Conservation (phyloP, 2,329 filamentous ascomycete genomes). For the Hypomyces rosellus region DNA sequence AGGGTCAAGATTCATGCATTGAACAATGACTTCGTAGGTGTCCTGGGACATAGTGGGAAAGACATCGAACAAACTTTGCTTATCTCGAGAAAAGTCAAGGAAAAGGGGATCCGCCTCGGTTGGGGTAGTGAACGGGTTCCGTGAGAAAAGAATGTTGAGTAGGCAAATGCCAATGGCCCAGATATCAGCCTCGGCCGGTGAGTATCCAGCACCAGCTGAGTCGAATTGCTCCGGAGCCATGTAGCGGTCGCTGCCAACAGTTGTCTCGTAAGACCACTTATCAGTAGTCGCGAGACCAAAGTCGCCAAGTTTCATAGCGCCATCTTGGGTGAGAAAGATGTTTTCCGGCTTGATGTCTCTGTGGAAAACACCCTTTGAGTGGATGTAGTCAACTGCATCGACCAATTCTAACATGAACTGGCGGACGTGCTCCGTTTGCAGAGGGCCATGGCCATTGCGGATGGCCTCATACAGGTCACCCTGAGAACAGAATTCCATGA, state of each 20-base stretch:
- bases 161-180: conserved; percentile 97
- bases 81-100: conserved; percentile 86
- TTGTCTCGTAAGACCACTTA: conserved; percentile 84
- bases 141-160: conserved; percentile 91
- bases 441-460: conserved; percentile 74
- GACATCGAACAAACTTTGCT: conserved; percentile 93
- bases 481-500: conserved; percentile 90
- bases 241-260: conserved; percentile 95
- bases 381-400: conserved; percentile 82
- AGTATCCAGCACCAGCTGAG: conserved; percentile 79
- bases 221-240: conserved; percentile 99
- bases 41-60: conserved; percentile 99
- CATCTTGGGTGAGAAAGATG: conserved; percentile 84
- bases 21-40: conserved; percentile 86
- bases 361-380: conserved; percentile 86
- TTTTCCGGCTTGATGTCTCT: conserved; percentile 99
- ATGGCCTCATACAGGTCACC: conserved; percentile 98
- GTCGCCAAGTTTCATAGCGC: conserved; percentile 92
- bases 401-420: conserved; percentile 96
- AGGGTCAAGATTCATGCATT: conserved; percentile 89
- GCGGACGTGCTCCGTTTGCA: conserved; percentile 94
- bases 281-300: conserved; percentile 90
- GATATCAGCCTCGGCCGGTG: conserved; percentile 85
- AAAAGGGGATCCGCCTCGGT: conserved; percentile 89
- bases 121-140: conserved; percentile 90